Conservation (phyloP, 345 rosid genomes). For the Brassica nigra region DNA sequence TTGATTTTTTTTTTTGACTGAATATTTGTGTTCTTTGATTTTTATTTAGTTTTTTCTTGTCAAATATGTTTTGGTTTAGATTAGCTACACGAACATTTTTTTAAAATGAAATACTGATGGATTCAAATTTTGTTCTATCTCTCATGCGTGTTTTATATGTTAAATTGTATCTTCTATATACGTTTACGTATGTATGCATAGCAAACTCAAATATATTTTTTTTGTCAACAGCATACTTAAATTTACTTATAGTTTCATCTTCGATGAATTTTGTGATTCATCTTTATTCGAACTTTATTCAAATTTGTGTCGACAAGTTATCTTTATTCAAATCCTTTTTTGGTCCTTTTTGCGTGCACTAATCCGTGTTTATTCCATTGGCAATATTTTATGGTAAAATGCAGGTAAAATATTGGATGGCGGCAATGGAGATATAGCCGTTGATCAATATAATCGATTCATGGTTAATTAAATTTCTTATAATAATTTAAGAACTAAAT, state of each 20-base stretch:
- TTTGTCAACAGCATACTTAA: neutral
- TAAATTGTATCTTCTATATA: neutral
- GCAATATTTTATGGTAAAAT: conserved; percentile 3
- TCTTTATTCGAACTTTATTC: no score
- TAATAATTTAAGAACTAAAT: neutral
- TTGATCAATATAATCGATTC: conserved; percentile 32
- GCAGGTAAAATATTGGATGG: conserved; percentile 32
- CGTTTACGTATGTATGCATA: neutral
- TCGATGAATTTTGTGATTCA: no score
- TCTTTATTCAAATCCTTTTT: neutral
- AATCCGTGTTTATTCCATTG: conserved; percentile 3
- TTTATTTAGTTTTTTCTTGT: neutral
- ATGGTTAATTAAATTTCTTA: conserved; percentile 11
- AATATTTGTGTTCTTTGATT: neutral
- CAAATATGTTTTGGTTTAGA: neutral
- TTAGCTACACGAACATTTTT: neutral
- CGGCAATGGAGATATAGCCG: conserved; percentile 36
- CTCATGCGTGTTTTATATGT: neutral
- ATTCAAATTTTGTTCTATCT: neutral
- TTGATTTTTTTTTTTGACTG: neutral
- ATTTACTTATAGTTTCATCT: neutral
- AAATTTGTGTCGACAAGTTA: neutral
- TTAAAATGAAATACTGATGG: neutral
- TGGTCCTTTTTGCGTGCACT: neutral
- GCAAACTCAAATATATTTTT: no score